Evolutionary conservation across 768 basidiomycete species (phyloP).

Genomic region (Phylloporus rhodoxanthus): DNA sequence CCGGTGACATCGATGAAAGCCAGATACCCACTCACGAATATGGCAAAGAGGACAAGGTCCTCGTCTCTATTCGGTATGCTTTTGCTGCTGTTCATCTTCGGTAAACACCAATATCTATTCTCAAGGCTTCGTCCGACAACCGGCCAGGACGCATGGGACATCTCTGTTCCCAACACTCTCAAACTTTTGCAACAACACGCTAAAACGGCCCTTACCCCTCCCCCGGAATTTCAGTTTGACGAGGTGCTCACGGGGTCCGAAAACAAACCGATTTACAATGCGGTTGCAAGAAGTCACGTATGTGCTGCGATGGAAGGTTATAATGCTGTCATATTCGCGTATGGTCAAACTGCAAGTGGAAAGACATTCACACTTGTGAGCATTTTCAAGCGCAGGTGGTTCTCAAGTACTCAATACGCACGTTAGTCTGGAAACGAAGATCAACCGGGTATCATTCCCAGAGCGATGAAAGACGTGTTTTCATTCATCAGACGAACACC

Average conservation of each 20-base stretch:
- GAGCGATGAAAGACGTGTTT: conserved; percentile 90
- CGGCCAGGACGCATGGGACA: conserved; percentile 50
- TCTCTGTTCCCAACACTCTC: conserved; percentile 42
- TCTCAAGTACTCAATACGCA: conserved; percentile 24
- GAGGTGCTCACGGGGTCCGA: conserved; percentile 72
- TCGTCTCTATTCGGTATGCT: conserved; percentile 72
- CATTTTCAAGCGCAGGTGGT: conserved; percentile 14
- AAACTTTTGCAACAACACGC: conserved; percentile 56
- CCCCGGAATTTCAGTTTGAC: conserved; percentile 62
- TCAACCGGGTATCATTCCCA: conserved; percentile 92
- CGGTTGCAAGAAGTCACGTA: conserved; percentile 73
- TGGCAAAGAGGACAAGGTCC: conserved; percentile 78
- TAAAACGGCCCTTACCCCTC: conserved; percentile 36
- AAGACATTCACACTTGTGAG: conserved; percentile 65
- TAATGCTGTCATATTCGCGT: conserved; percentile 94
- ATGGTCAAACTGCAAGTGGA: conserved; percentile 82
- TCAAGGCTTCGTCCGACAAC: conserved; percentile 59
- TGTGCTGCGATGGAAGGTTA: conserved; percentile 94
- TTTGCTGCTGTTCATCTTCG: neutral
- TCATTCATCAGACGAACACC: conserved; percentile 72
- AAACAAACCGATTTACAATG: conserved; percentile 74
- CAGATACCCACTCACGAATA: conserved; percentile 43
- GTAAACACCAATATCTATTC: no score
- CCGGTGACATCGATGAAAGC: conserved; percentile 60
- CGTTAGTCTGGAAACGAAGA: conserved; percentile 63